Percentiles rank a stretch among this genome's conserved stretches.
Evolutionary conservation across 352 stramenopile species (phyloP).

Genomic region (Phytopythium ostracodes): DNA sequence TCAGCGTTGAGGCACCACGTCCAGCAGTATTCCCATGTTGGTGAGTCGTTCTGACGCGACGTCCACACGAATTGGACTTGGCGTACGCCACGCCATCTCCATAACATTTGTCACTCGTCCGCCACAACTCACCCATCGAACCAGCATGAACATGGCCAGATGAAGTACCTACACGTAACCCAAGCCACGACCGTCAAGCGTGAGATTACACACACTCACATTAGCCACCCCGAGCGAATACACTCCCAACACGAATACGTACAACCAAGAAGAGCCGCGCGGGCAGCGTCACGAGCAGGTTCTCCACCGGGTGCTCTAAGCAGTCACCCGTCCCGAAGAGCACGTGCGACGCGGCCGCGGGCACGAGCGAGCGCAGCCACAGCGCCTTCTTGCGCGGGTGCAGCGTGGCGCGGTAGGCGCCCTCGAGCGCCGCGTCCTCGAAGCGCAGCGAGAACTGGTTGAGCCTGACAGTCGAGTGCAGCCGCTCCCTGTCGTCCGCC

Average conservation of each 20-base stretch:
- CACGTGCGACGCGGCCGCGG: conserved; percentile 62
- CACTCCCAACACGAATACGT: background rate
- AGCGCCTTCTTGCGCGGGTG: conserved; percentile 80
- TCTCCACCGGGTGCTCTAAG: conserved; percentile 55
- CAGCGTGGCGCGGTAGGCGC: conserved; percentile 52
- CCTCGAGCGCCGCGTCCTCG: conserved; percentile 61
- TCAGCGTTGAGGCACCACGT: background rate
- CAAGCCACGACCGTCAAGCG: background rate
- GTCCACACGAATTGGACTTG: too few species aligned
- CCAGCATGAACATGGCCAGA: conserved; percentile 68
- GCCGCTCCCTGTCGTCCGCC: conserved; percentile 12
- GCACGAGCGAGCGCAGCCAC: conserved; percentile 77
- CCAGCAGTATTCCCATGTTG: background rate
- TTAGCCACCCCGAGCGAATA: background rate
- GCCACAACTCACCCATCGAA: conserved; percentile 43
- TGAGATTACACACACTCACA: background rate
- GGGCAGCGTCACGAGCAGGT: conserved; percentile 72
- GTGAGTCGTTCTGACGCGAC: background rate
- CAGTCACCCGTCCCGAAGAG: conserved; percentile 73
- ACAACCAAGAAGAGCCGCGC: conserved; percentile 63
- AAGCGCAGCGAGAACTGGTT: conserved; percentile 83
- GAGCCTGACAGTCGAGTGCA: conserved; percentile 78
- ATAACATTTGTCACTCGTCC: background rate
- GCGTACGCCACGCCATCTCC: too few species aligned
- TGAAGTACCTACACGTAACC: conserved; percentile 47